phyloP scores from a whole-genome alignment of 129 eudicot genomes.

The Helianthus annuus region DNA sequence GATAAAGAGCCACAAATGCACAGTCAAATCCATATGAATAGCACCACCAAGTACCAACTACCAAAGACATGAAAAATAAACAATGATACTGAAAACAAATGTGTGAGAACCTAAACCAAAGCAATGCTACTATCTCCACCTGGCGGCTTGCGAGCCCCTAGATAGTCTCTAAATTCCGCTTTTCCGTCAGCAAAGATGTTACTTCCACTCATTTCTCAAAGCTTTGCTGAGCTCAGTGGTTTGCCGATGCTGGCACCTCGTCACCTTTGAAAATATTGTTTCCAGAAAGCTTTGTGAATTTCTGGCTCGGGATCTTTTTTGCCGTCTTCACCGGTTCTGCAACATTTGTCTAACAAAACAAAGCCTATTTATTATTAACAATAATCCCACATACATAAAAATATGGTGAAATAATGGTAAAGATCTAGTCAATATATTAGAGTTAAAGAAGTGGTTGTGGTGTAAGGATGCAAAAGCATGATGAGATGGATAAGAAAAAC shows the following conservation, averaged over 20 bases:
- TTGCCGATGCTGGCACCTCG: constrained; percentile 53
- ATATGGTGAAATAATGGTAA: no score
- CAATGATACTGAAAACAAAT: constrained; percentile 28
- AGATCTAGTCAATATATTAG: no score
- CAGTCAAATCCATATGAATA: constrained; percentile 25
- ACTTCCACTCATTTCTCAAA: constrained; percentile 89
- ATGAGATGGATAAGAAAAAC: no score
- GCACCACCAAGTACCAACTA: constrained; percentile 25
- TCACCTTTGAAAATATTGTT: constrained; percentile 88
- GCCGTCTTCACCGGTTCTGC: constrained; percentile 72
- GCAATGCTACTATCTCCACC: constrained; percentile 99
- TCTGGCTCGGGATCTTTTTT: constrained; percentile 84
- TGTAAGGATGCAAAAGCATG: constrained; percentile 5
- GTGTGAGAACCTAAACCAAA: constrained; percentile 60
- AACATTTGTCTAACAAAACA: constrained; percentile 12
- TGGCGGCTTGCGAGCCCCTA: constrained; percentile 95
- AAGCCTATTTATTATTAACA: no score
- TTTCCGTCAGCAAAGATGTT: constrained; percentile 91
- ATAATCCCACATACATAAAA: no score
- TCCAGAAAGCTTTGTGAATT: constrained; percentile 79
- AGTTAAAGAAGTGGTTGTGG: background rate
- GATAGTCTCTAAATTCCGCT: constrained; percentile 78
- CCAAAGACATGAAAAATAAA: background rate
- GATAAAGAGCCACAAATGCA: constrained; percentile 12
- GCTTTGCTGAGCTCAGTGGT: constrained; percentile 75